Conservation (phyloP, 805 yeast species). For the Hanseniaspora valbyensis region DNA sequence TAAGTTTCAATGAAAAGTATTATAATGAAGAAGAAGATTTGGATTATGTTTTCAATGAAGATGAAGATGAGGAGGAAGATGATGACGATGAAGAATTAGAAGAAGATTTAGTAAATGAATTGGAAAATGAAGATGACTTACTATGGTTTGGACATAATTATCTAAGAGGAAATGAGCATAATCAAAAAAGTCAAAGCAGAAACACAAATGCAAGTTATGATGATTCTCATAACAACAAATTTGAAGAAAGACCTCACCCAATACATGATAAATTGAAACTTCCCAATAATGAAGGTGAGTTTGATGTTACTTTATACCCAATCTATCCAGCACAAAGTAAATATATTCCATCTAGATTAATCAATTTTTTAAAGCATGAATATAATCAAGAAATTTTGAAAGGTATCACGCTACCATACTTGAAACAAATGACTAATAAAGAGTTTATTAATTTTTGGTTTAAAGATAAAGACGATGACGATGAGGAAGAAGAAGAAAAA, state of each 20-base stretch:
- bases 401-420: slow-evolving; percentile 80
- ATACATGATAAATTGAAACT: slow-evolving; percentile 55
- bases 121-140: slow-evolving; percentile 12
- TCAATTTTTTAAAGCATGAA: slow-evolving; percentile 79
- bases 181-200: neutral
- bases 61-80: slow-evolving; percentile 13
- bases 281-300: slow-evolving; percentile 73
- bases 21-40: slow-evolving; percentile 14
- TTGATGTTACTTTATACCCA: slow-evolving; percentile 89
- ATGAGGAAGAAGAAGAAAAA: neutral
- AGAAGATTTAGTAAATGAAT: slow-evolving; percentile 8
- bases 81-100: slow-evolving; percentile 11
- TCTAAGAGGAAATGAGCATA: neutral
- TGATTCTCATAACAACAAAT: slow-evolving; percentile 1
- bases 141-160: slow-evolving; percentile 8
- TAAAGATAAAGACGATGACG: slow-evolving; percentile 9
- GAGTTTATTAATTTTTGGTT: slow-evolving; percentile 84
- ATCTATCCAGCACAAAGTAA: slow-evolving; percentile 47
- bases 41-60: slow-evolving; percentile 13
- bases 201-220: slow-evolving; percentile 6
- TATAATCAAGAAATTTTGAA: slow-evolving; percentile 83
- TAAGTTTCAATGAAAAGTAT: slow-evolving; percentile 12
- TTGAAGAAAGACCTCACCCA: slow-evolving; percentile 5
- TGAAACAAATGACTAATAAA: slow-evolving; percentile 64
- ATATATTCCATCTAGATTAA: slow-evolving; percentile 60